Percentiles rank a stretch among this genome's conserved stretches.
These are phyloP conservation scores for Caloboletus firmus DNA, from an alignment of 1,284 basidiomycete genomes.

Conservation along the genomic window DNA sequence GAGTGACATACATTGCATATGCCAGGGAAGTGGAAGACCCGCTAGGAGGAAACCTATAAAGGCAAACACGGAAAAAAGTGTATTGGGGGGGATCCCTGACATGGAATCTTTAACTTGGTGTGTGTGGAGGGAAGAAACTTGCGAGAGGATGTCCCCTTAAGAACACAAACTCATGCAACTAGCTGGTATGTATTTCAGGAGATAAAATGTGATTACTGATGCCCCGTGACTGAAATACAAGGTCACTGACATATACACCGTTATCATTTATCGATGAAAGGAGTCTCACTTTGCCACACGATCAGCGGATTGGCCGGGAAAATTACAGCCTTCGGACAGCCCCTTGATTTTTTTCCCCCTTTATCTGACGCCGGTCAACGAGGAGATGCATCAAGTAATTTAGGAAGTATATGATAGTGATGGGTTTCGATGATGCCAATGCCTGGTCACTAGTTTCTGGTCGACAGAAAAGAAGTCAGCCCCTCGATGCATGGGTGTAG, in stretches of 20 bases:
- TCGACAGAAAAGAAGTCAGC: neutral
- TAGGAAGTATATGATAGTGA: neutral
- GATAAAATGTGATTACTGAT: neutral
- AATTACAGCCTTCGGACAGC: no score
- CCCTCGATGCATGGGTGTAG: constrained; percentile 29
- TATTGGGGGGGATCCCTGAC: constrained; percentile 3
- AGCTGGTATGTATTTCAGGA: neutral
- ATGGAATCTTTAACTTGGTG: neutral
- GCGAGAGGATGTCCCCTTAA: neutral
- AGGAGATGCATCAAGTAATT: neutral
- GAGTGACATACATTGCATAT: constrained; percentile 40
- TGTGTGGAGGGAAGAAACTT: neutral
- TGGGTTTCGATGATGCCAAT: neutral
- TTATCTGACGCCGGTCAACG: no score
- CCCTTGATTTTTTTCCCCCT: no score
- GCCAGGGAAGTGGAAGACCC: constrained; percentile 58
- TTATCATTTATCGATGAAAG: neutral
- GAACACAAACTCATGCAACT: neutral
- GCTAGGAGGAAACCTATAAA: constrained; percentile 51
- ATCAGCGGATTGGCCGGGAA: no score
- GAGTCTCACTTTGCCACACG: no score
- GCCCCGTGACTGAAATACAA: neutral
- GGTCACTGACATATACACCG: neutral
- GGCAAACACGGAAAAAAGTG: constrained; percentile 32
- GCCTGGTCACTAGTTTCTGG: neutral